Base-by-base conservation (phyloP, 768 basidiomycete species). In the Hirschioporus abietinus region DNA sequence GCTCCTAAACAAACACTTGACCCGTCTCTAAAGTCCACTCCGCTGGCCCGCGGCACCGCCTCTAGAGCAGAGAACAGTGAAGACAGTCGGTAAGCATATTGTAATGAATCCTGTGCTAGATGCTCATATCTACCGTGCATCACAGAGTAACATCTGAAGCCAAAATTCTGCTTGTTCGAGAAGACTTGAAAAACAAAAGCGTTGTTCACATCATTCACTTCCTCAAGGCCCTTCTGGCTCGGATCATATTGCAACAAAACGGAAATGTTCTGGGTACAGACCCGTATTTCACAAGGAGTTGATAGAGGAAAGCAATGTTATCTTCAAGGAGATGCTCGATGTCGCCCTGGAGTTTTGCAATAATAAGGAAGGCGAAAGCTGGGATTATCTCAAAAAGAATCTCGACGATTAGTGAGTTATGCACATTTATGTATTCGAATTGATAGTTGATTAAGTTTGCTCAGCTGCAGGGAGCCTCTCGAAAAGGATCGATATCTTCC, bases 271-370 rank as follows among this genome's bases (percentile, higher is more conserved):
- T 52, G 20, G 42, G 42, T 15, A 12, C 4, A 52, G 42, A 52
- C 12, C 12, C 42, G 12, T 2, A 15, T 52, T 52, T 52, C 42
- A 52, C 42, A 52, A 52, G 12, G 6, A 52, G 42, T 15, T 52
- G 3, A 52, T 20, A 15, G 12, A 12, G 12, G 42, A 52, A 15
- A 3, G 42, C 42, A 10, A 52, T 15, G 3, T 6, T 6, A 34
- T 69, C 3, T 60, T 60, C 59, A 67, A 69, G 27, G 64, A 67
- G 57, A 67, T 65, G 57, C 63, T 67, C n/a, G 25, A 24, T 52
- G 42, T 3, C 42, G 42, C 42, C 12, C 5, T 52, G 15, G 2
- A 1, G 20, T 52, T 52, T 15, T 52, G 42, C 42, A 52, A 52
- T 10, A 52, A 20, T 3, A 52, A 52, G 42, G 42, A 52, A 52